Base-by-base conservation (phyloP, 208 protist species). In the Crithidia acanthocephali region DNA sequence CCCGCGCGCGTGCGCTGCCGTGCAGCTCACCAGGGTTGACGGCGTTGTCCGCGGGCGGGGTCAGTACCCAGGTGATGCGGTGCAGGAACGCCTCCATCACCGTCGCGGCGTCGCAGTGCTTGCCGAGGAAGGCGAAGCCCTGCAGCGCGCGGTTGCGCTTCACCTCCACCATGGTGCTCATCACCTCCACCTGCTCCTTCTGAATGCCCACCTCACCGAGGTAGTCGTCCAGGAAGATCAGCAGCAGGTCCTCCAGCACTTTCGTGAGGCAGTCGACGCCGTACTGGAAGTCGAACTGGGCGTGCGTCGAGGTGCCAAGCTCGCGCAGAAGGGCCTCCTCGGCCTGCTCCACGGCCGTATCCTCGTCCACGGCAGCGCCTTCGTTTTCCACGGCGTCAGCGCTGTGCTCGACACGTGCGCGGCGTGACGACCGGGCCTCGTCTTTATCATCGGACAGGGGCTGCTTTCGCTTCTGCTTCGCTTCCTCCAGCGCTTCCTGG, bases 181-280 rank as follows among this genome's bases (percentile, higher is more conserved):
- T 95, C 45, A 97, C 68, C 76, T 97, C 93, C 65, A 91, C 85
- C 77, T 94, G 87, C 76, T 95, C 88, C 80, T 97, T 97, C 74
- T 97, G 89, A 61, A 80, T 71, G 9, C 90, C 88, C 0, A 94
- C 78, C 66, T 94, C 90, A 18, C 91, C 93, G 50, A 97, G 91
- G 84, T 97, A 96, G 88, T 95, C 93, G 68, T 96, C 93, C 11
- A 96, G 72, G 66, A 96, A 92, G 76, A 96, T 91, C 35, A 76
- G 73, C 69, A 97, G 83, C 27, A 96, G 61, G 51, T 91, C 85
- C 61, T 94, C 87, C 45, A 95, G 56, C 48, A 87, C 81, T 2
- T 65, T 59, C 15, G 85, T 94, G 27, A 96, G 73, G 44, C 84
- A 94, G 37, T 66, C 37, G 20, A 95, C 76, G 57, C 89, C 92